phyloP scores from a whole-genome alignment of 2,329 filamentous ascomycete species.

The Apiospora koreana region DNA sequence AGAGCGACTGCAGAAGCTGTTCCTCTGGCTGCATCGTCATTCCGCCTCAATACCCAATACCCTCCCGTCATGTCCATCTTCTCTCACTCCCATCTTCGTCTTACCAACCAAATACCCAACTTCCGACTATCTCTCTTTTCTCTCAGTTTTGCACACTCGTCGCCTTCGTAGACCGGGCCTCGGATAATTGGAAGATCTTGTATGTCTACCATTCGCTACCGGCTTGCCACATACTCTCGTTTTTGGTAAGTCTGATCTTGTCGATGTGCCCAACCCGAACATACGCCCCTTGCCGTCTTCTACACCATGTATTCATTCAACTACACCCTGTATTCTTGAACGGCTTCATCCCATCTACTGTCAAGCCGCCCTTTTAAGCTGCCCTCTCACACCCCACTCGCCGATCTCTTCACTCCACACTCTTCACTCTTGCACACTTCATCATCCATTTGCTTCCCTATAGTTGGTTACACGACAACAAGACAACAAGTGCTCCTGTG shows the following conservation, averaged over 20 bases:
- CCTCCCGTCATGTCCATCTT: background rate
- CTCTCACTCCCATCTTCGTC: conserved; percentile 6
- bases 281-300: background rate
- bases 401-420: too few species aligned
- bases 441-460: conserved; percentile 8
- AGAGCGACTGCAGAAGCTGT: background rate
- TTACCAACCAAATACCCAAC: conserved; percentile 1
- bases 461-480: background rate
- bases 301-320: background rate
- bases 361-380: background rate
- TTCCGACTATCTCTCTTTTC: background rate
- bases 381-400: too few species aligned
- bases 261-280: background rate
- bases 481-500: background rate
- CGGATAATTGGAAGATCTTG: conserved; percentile 29
- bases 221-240: conserved; percentile 23
- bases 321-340: too few species aligned
- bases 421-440: background rate
- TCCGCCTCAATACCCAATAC: background rate
- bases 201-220: conserved; percentile 42
- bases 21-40: background rate
- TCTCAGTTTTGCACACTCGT: conserved; percentile 18
- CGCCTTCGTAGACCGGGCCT: conserved; percentile 27
- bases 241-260: conserved; percentile 28
- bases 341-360: background rate